Conservation (phyloP, 2,329 filamentous ascomycete genomes). For the Byssochlamys sp. region DNA sequence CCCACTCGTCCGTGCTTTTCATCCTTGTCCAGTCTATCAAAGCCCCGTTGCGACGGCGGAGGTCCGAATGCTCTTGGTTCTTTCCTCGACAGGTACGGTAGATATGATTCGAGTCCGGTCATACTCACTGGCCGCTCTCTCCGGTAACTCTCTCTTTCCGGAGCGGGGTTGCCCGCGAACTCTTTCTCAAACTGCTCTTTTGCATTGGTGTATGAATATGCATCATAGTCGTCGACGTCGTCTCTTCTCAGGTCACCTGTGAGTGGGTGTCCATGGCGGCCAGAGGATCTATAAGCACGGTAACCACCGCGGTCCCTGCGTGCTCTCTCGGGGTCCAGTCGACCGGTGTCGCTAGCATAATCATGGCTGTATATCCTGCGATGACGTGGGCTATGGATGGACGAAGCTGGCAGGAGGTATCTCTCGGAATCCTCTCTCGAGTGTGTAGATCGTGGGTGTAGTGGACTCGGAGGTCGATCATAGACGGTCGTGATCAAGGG, state of each 20-base stretch:
- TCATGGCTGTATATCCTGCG: constrained; percentile 23
- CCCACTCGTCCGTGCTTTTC: constrained; percentile 15
- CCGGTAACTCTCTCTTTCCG: constrained; percentile 15
- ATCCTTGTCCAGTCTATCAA: constrained; percentile 26
- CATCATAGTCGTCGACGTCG: constrained; percentile 33
- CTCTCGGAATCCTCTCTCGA: constrained; percentile 20
- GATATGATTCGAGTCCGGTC: constrained; percentile 26
- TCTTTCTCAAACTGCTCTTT: constrained; percentile 40
- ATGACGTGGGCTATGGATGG: constrained; percentile 19
- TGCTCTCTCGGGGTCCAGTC: constrained; percentile 14
- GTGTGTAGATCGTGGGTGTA: constrained; percentile 13
- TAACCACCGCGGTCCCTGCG: constrained; percentile 16
- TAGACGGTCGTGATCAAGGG: constrained; percentile 21
- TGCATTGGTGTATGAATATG: constrained; percentile 40
- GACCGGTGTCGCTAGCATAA: constrained; percentile 29
- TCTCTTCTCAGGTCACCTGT: constrained; percentile 22
- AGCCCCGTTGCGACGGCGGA: constrained; percentile 28
- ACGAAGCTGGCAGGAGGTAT: constrained; percentile 25
- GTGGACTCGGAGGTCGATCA: constrained; percentile 24
- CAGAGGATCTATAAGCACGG: constrained; percentile 16
- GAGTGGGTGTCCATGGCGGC: constrained; percentile 19
- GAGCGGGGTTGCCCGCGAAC: constrained; percentile 28
- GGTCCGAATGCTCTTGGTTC: constrained; percentile 25
- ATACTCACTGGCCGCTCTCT: constrained; percentile 31
- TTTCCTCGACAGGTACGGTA: constrained; percentile 16